A percentile compares a stretch with the other conserved stretches of the same genome.
phyloP scores from a whole-genome alignment of 1,139 yeast species.

The Suhomyces ambrosiae region DNA sequence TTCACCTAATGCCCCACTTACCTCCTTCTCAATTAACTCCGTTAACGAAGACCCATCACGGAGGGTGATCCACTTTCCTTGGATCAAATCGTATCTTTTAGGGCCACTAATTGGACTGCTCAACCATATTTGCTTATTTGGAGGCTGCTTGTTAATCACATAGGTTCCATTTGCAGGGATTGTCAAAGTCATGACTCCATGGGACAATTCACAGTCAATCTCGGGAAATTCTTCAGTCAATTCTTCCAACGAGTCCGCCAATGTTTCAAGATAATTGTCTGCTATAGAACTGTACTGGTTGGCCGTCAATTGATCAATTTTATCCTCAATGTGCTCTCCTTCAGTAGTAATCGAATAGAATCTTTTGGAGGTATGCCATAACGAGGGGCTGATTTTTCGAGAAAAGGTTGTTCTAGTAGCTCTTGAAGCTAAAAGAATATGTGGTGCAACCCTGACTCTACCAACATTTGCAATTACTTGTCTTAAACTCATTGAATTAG shows the following conservation, averaged over 20 bases:
- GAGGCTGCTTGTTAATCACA: conserved; percentile 91
- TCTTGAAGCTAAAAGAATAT: too few species aligned
- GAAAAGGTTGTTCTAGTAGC: too few species aligned
- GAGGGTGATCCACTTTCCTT: conserved; percentile 62
- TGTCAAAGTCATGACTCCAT: conserved; percentile 77
- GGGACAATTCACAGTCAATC: conserved; percentile 77
- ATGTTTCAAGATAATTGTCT: conserved; percentile 61
- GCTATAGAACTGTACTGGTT: conserved; percentile 61
- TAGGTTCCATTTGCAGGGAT: conserved; percentile 75
- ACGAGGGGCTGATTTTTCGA: too few species aligned
- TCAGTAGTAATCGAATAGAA: conserved; percentile 38
- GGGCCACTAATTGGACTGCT: conserved; percentile 95
- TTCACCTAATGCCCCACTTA: conserved; percentile 40
- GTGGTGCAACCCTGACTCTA: neutral
- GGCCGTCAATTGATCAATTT: conserved; percentile 47
- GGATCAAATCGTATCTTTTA: conserved; percentile 60
- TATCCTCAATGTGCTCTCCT: conserved; percentile 54
- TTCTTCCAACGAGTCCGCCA: conserved; percentile 64
- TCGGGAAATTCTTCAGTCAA: conserved; percentile 60
- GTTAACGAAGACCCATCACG: conserved; percentile 55
- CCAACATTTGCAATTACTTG: neutral
- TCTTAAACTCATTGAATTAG: conserved; percentile 2
- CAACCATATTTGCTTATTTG: conserved; percentile 91
- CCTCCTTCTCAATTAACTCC: conserved; percentile 50
- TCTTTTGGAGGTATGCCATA: conserved; percentile 10